Base-by-base conservation (phyloP, 2,329 filamentous ascomycete genomes). In the Colletotrichum sp. region DNA sequence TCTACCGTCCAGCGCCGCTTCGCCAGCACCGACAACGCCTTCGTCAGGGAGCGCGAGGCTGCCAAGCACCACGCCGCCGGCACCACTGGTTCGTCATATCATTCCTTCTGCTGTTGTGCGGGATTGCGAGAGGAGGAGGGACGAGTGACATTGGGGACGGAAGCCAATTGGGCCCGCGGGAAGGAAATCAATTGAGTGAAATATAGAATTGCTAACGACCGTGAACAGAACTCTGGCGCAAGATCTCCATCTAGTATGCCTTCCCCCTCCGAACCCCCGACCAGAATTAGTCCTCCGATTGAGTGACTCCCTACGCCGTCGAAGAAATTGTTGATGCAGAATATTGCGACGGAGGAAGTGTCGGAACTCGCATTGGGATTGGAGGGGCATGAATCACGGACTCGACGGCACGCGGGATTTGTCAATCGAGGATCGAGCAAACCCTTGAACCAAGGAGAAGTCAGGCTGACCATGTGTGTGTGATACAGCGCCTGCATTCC, bases 231-330 rank as follows among this genome's bases (percentile, higher is more conserved):
- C 92, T 98, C 83, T 99, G 97, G 97, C 93, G 92, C 87, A 99
- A 98, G 91, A 93, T 99, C 82, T 97, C 95, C 79, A 90, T 98
- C 90, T 99, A 95, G 96, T 98, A 95, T 88, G 95, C 89, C 80
- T 71, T 79, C 71, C 75, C 67, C 55, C 44, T 26, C 66, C 64
- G 18, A 26, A 30, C 9, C 15, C 55, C 57, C 62, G 34, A 26
- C 36, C 3, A 36, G 7, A 16, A 68, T 21, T 6, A 16, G 10
- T 34, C 4, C 13, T 49, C 24, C 15, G 15, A 52, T 32, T 8
- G 44, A 49, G 44, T 12, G 44, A 49, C 21, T n/a, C 18, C 44
- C 44, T 21, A 49, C n/a, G 18, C 39, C n/a, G 39, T 44, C 18
- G 18, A 13, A 49, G n/a, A 49, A 3, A 49, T 12, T 21, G 18